Base-by-base conservation (phyloP, 1,284 basidiomycete genomes). In the Mycena citricolor region DNA sequence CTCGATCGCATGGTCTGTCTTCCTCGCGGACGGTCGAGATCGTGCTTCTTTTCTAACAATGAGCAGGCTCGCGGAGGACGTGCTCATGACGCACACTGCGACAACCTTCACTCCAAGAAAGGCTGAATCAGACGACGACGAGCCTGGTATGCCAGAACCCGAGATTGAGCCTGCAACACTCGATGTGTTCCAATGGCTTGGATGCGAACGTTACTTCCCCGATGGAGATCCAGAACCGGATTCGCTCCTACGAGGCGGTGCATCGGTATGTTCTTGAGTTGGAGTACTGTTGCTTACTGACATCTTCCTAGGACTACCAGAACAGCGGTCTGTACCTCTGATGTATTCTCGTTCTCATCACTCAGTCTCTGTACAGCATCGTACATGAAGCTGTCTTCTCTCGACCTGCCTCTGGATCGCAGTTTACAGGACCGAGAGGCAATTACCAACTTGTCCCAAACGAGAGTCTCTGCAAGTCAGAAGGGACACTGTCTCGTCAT, bases 111-210 rank as follows among this genome's bases (percentile, higher is more conserved):
- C 81, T 70, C 71, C 71, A 3, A 44, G 47, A 16, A 35, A 39
- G 8, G 30, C 22, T 32, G 21, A 16, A 21, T 19, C 8, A 31
- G 11, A 10, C 16, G 57, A 60, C 8, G 55, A 64, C 7, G 62
- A 56, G 22, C 47, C 62, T 37, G 49, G 30, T 54, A 61, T 4
- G 50, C 68, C 41, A 13, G 68, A 51, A 58, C 32, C 30, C 22
- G 21, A 66, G 30, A 51, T 68, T 5, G 71, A 72, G 42, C 64
- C 76, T 10, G 82, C 79, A n/a, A 71, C 72, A 52, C 54, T 86
- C 5, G 67, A 70, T 2, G 59, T 85, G 7, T 84, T 84, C 80
- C 71, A 71, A 32, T 88, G 85, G 85, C 65, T 86, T 14, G 73
- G 76, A 4, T 62, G 81, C 22, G 63, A 78, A 44, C 73, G 84